A percentile compares a stretch with the other conserved stretches of the same genome.
These are phyloP conservation scores for Trichoderma sp. DNA, from an alignment of 2,329 filamentous ascomycete species.

Conservation along the genomic window DNA sequence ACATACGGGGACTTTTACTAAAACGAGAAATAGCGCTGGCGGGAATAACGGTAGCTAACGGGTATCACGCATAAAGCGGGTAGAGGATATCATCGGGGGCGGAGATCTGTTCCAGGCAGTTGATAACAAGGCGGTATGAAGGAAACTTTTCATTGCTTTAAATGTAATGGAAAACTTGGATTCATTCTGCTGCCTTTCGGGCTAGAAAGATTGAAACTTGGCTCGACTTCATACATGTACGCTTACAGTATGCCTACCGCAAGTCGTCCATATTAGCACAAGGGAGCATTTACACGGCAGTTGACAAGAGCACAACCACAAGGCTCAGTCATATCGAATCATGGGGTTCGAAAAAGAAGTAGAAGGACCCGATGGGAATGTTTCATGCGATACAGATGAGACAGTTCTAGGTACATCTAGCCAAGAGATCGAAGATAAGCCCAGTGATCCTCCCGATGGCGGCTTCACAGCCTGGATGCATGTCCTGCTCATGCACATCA, in stretches of 20 bases:
- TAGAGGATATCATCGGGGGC: neutral
- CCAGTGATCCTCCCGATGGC: neutral
- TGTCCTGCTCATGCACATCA: neutral
- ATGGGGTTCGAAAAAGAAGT: neutral
- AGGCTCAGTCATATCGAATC: neutral
- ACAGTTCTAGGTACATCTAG: too few species aligned
- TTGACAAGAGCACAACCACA: neutral
- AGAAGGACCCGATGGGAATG: neutral
- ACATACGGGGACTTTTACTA: neutral
- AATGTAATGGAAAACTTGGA: neutral
- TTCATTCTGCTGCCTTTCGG: neutral
- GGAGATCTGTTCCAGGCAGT: neutral
- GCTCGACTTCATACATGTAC: neutral
- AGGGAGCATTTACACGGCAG: neutral
- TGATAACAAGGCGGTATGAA: neutral
- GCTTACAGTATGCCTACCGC: neutral
- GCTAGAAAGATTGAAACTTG: neutral
- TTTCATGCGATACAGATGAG: neutral
- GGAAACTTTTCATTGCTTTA: neutral
- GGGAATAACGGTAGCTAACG: neutral
- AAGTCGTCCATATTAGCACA: neutral
- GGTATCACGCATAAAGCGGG: constrained; percentile 14
- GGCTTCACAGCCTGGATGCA: neutral
- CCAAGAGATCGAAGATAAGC: neutral
- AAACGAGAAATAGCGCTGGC: neutral